Conservation (phyloP, 495 filamentous ascomycete genomes). For the Terfezia claveryi region DNA sequence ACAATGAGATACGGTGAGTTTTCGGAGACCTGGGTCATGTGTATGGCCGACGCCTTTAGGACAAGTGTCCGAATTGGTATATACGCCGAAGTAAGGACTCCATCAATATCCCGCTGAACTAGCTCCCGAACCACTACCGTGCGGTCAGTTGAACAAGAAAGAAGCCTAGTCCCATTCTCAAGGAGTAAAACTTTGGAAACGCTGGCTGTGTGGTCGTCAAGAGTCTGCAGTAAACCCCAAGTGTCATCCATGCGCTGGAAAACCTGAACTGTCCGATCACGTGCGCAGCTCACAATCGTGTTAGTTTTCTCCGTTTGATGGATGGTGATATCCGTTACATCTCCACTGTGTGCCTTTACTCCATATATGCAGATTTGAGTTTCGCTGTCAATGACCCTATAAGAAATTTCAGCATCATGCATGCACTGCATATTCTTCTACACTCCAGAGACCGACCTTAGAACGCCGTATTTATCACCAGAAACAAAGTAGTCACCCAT, state of each 20-base stretch:
- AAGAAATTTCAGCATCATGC: constrained; percentile 1
- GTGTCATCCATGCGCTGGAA: constrained; percentile 38
- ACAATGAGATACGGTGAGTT: constrained; percentile 41
- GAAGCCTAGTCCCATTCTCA: constrained; percentile 40
- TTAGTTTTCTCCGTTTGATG: constrained; percentile 30
- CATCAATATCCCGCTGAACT: constrained; percentile 33
- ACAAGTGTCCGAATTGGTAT: constrained; percentile 52
- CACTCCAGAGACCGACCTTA: constrained; percentile 32
- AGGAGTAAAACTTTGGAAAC: constrained; percentile 42
- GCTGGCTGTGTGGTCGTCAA: constrained; percentile 56
- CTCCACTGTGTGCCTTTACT: constrained; percentile 58
- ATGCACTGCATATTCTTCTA: neutral
- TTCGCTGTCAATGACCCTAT: constrained; percentile 26
- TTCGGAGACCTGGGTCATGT: constrained; percentile 47
- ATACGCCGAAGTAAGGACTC: constrained; percentile 34
- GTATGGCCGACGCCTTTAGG: constrained; percentile 64
- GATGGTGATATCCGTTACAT: constrained; percentile 64
- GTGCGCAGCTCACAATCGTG: constrained; percentile 56
- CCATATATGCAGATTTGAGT: constrained; percentile 13
- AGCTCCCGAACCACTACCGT: constrained; percentile 51
- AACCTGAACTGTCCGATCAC: constrained; percentile 77
- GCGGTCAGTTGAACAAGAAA: constrained; percentile 77
- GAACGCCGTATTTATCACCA: constrained; percentile 65
- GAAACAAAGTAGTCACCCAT: constrained; percentile 44
- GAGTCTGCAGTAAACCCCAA: constrained; percentile 44